Evolutionary conservation across 140 eudicot species (phyloP), one percentile per base, ranked within the genome.

Genomic region (Ambrosia hybrid): DNA sequence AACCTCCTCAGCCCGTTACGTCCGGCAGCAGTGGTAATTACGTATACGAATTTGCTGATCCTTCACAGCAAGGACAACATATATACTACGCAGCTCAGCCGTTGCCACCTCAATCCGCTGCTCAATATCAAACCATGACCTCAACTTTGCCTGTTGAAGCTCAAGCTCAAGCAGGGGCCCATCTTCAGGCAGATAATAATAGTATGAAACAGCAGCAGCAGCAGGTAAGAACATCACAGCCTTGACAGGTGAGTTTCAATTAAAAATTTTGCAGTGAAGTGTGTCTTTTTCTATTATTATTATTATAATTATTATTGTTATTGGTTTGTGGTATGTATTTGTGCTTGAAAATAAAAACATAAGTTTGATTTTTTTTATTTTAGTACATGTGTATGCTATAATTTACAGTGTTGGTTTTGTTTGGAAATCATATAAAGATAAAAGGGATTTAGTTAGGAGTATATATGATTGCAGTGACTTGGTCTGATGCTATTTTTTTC

Each of bases 71-170:
- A 75, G 85, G 87, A 2, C 93, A 61, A 4, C 81, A 83, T 39
- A 62, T 91, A 76, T 89, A 91, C 75, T 91, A 85, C 58, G 85
- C 82, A 63, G 67, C 87, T 73, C 96, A 89, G 60, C 83, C 79
- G 6, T 48, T 79, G 62, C 75, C 73, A 48, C 91, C 97, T 53
- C 86, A 87, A 58, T 15, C 91, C 72, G 83, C 89, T 74, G 89
- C 96, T 58, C 97, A 86, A 78, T 70, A 75, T 67, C 87, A 82
- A 64, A 76, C 73, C 49, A 73, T 74, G 58, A 16, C 64, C 53
- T 66, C 83, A 51, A 70, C 66, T 77, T 51, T 70, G 48, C 81
- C 81, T 15, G 82, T 71, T 55, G 82, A 77, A 69, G 56, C 36
- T 70, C 74, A 70, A 57, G 9, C 36, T n/a, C 46, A 43, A 43